Conservation (phyloP, 208 protist genomes). For the Leishmania lainsoni region DNA sequence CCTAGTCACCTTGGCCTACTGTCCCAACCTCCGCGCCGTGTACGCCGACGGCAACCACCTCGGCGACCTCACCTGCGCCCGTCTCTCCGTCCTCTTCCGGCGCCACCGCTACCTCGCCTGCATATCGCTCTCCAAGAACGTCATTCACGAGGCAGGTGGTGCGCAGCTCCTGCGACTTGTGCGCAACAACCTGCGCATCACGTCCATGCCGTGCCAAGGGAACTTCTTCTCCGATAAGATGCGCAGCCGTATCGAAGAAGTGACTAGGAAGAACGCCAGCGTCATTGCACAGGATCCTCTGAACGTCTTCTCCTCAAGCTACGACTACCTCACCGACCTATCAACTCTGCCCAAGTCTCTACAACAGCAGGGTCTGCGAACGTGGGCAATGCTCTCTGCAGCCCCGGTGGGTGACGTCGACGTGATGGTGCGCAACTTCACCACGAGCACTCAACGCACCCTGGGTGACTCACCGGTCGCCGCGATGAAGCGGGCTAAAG, state of each 20-base stretch:
- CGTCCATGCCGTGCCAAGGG: slow-evolving; percentile 39
- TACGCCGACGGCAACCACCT: slow-evolving; percentile 67
- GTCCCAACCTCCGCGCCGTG: slow-evolving; percentile 53
- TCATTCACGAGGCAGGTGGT: slow-evolving; percentile 75
- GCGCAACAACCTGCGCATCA: slow-evolving; percentile 64
- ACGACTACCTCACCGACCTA: slow-evolving; percentile 56
- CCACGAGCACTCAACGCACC: slow-evolving; percentile 51
- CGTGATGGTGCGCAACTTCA: slow-evolving; percentile 70
- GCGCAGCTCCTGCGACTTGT: slow-evolving; percentile 74
- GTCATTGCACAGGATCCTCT: slow-evolving; percentile 60
- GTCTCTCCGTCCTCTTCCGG: slow-evolving; percentile 64
- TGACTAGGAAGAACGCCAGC: slow-evolving; percentile 35
- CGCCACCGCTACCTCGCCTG: slow-evolving; percentile 58
- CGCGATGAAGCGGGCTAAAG: slow-evolving; percentile 39
- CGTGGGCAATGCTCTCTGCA: slow-evolving; percentile 81
- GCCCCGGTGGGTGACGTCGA: slow-evolving; percentile 61
- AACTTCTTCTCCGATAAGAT: slow-evolving; percentile 60
- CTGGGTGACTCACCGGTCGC: slow-evolving; percentile 33
- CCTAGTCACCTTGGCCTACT: slow-evolving; percentile 70
- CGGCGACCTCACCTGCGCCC: slow-evolving; percentile 65
- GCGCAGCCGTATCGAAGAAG: slow-evolving; percentile 44
- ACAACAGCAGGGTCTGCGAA: slow-evolving; percentile 57
- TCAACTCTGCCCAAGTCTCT: slow-evolving; percentile 49
- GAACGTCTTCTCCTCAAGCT: slow-evolving; percentile 60
- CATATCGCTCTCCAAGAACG: slow-evolving; percentile 59